These are phyloP conservation scores for Anthoceros angustus DNA, from an alignment of 225 moss, liverwort and hornwort genomes.

Conservation along the genomic window DNA sequence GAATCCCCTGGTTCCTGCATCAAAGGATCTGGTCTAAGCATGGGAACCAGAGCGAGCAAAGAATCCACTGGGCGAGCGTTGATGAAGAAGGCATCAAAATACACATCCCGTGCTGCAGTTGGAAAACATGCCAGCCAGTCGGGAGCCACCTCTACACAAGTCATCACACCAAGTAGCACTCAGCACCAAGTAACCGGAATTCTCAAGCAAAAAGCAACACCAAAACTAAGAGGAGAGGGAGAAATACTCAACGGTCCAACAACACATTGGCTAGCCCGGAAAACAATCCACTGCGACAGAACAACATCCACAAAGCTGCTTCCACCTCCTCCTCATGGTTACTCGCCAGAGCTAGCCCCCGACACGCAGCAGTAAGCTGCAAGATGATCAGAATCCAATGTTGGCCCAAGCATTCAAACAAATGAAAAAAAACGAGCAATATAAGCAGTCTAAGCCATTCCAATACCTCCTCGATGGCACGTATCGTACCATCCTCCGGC, in stretches of 20 bases:
- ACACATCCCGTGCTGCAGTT: constrained; percentile 23
- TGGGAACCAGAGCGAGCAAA: constrained; percentile 39
- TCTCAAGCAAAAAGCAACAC: not conserved
- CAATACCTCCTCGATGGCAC: not conserved
- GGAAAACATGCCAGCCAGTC: constrained; percentile 91
- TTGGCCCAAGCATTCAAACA: no score
- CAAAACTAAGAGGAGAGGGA: not conserved
- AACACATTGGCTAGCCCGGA: not conserved
- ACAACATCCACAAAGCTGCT: not conserved
- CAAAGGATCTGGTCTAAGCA: constrained; percentile 15
- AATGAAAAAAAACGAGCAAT: not conserved
- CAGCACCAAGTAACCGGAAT: not conserved
- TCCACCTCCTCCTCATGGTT: not conserved
- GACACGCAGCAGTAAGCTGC: not conserved
- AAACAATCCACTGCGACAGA: not conserved
- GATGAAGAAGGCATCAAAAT: constrained; percentile 70
- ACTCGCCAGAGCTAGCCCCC: not conserved
- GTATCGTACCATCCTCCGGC: not conserved
- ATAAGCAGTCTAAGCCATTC: not conserved
- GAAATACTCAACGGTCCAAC: not conserved
- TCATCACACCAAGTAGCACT: not conserved
- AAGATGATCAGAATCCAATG: not conserved
- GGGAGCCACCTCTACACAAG: constrained; percentile 50
- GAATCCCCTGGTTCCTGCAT: not conserved
- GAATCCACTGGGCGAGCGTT: constrained; percentile 39